Percentiles rank a stretch among this genome's conserved stretches.
These are phyloP conservation scores for Kondoa subrosea DNA, from an alignment of 768 basidiomycete species.

Conservation along the genomic window DNA sequence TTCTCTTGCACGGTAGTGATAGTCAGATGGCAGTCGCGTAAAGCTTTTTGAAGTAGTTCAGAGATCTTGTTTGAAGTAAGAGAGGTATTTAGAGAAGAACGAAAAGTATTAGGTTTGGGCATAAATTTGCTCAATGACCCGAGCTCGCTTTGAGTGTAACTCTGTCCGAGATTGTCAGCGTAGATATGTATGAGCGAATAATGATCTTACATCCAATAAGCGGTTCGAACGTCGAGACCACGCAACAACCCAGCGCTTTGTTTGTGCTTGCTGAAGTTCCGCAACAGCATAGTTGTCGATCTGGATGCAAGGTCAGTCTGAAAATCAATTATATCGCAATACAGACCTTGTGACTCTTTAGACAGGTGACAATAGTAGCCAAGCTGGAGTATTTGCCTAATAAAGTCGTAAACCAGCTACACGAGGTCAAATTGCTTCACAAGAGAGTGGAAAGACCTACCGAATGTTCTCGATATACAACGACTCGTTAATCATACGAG, in stretches of 20 bases:
- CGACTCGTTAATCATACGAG: constrained; percentile 54
- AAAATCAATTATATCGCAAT: not conserved
- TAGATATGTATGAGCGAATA: constrained; percentile 18
- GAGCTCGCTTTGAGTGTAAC: not conserved
- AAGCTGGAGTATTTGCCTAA: constrained; percentile 73
- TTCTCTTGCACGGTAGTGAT: too few relatives aligned
- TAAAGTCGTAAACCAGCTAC: constrained; percentile 84
- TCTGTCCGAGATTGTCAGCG: not conserved
- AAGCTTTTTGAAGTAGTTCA: constrained; percentile 8
- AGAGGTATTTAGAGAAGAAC: constrained; percentile 1
- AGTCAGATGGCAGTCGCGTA: not conserved
- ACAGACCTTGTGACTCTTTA: constrained; percentile 38
- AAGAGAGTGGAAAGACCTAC: constrained; percentile 34
- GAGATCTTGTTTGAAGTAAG: constrained; percentile 6
- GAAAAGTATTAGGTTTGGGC: not conserved
- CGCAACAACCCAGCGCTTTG: constrained; percentile 75
- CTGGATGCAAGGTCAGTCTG: constrained; percentile 34
- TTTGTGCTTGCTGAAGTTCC: constrained; percentile 70
- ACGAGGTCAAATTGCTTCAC: not conserved
- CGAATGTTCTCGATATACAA: constrained; percentile 41
- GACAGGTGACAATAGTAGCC: constrained; percentile 46
- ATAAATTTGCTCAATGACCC: not conserved
- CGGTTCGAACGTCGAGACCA: constrained; percentile 58
- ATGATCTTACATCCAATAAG: constrained; percentile 67
- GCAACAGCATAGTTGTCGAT: constrained; percentile 72